phyloP scores from a whole-genome alignment of 139 green algal genomes.

The Tetraselmis chui region DNA sequence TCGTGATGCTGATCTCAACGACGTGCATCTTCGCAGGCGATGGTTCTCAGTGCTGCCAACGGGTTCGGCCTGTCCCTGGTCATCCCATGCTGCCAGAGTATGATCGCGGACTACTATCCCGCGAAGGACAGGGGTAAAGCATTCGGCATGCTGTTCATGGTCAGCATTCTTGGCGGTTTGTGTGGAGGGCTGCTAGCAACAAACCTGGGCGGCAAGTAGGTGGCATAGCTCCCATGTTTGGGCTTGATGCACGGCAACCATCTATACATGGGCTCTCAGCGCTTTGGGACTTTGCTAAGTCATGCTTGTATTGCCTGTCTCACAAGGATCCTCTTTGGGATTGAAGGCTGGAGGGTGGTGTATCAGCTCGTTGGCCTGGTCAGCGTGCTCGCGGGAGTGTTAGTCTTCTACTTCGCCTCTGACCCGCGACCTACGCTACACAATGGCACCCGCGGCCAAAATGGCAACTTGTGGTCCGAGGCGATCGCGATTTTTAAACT shows the following conservation, averaged over 20 bases:
- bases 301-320: too few relatives aligned
- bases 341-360: background rate
- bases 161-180: constrained; percentile 27
- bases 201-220: constrained; percentile 9
- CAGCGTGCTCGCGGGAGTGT: background rate
- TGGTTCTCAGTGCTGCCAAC: constrained; percentile 51
- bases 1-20: too few relatives aligned
- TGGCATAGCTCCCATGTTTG: background rate
- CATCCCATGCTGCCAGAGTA: constrained; percentile 44
- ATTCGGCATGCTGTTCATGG: constrained; percentile 56
- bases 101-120: constrained; percentile 55
- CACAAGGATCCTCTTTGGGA: background rate
- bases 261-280: too few relatives aligned
- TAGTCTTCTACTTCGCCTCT: background rate
- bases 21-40: background rate
- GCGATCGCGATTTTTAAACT: background rate
- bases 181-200: background rate
- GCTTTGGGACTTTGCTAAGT: too few relatives aligned
- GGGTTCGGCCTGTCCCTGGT: constrained; percentile 63
- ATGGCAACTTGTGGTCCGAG: background rate
- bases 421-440: background rate
- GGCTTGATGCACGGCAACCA: too few relatives aligned
- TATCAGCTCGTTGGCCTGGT: background rate
- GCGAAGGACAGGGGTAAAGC: constrained; percentile 36
- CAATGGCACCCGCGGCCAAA: background rate